These are phyloP conservation scores for Penicillium sp. DNA, from an alignment of 2,329 filamentous ascomycete species.

Conservation along the genomic window DNA sequence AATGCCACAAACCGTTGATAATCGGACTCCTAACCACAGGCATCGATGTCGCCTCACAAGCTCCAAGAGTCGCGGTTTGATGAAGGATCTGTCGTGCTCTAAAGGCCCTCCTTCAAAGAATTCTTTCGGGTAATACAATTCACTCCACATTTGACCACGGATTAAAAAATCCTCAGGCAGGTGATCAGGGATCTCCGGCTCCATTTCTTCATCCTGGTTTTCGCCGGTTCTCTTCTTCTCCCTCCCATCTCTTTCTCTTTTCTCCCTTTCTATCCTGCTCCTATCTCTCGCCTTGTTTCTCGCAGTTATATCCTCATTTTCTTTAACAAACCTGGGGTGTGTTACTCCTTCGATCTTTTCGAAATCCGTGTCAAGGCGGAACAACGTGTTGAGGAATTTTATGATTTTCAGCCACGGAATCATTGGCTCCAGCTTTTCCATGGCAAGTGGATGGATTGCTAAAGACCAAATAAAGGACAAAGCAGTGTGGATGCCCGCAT, in stretches of 20 bases:
- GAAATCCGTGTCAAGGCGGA: constrained; percentile 43
- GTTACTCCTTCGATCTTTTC: constrained; percentile 39
- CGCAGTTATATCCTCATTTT: neutral
- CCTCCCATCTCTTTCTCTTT: neutral
- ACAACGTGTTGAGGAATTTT: constrained; percentile 58
- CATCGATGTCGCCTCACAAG: constrained; percentile 56
- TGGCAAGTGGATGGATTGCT: constrained; percentile 41
- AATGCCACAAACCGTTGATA: constrained; percentile 46
- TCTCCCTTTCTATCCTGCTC: neutral
- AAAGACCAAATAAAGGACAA: constrained; percentile 57
- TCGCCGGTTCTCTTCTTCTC: neutral
- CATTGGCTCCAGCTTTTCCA: constrained; percentile 45
- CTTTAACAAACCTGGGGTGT: constrained; percentile 43
- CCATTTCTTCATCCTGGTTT: constrained; percentile 19
- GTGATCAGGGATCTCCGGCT: constrained; percentile 49
- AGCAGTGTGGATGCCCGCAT: constrained; percentile 60
- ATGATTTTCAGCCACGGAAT: constrained; percentile 58
- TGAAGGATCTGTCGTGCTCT: constrained; percentile 60
- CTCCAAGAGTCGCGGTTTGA: constrained; percentile 55
- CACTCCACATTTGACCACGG: constrained; percentile 59
- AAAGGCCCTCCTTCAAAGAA: constrained; percentile 56
- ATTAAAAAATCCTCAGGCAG: constrained; percentile 64
- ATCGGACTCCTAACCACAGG: constrained; percentile 52
- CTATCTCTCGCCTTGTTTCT: neutral
- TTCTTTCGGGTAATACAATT: constrained; percentile 51